phyloP scores from a whole-genome alignment of 2,329 filamentous ascomycete genomes.

The Colletotrichum godetiae region DNA sequence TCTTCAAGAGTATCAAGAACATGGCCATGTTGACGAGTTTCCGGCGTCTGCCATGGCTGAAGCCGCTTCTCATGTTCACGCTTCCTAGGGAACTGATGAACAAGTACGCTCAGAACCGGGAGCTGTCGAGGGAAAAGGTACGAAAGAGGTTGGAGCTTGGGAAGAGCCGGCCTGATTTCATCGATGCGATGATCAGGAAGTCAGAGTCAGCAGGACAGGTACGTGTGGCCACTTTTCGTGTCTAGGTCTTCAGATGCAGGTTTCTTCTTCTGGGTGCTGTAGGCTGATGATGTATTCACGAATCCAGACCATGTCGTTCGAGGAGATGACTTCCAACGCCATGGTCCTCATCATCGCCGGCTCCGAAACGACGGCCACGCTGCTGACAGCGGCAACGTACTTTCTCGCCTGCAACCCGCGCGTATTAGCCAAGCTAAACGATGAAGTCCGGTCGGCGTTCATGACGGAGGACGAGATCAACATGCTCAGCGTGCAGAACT shows the following conservation, averaged over 20 bases:
- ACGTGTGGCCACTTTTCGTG: background rate
- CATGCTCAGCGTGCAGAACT: constrained; percentile 41
- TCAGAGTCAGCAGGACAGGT: background rate
- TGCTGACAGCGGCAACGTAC: constrained; percentile 40
- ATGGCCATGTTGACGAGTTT: background rate
- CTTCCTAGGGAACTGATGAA: background rate
- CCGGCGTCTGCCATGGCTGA: background rate
- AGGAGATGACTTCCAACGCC: background rate
- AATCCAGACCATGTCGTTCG: background rate
- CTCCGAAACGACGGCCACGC: constrained; percentile 47
- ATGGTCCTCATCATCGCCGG: constrained; percentile 40
- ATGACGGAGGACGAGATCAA: constrained; percentile 48
- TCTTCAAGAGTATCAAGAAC: constrained; percentile 8
- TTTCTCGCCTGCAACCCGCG: constrained; percentile 44
- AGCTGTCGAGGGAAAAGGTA: constrained; percentile 6
- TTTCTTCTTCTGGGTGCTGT: background rate
- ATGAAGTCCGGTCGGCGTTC: constrained; percentile 51
- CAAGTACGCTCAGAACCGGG: background rate
- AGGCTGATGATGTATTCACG: background rate
- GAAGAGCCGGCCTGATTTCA: constrained; percentile 10
- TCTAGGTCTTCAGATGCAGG: too few species aligned
- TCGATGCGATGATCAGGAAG: constrained; percentile 4
- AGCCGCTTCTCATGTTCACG: background rate
- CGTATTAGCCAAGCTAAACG: constrained; percentile 42
- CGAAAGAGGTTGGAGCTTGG: background rate